These are phyloP conservation scores for Fusarium xylarioides DNA, from an alignment of 2,329 filamentous ascomycete genomes.

Conservation along the genomic window DNA sequence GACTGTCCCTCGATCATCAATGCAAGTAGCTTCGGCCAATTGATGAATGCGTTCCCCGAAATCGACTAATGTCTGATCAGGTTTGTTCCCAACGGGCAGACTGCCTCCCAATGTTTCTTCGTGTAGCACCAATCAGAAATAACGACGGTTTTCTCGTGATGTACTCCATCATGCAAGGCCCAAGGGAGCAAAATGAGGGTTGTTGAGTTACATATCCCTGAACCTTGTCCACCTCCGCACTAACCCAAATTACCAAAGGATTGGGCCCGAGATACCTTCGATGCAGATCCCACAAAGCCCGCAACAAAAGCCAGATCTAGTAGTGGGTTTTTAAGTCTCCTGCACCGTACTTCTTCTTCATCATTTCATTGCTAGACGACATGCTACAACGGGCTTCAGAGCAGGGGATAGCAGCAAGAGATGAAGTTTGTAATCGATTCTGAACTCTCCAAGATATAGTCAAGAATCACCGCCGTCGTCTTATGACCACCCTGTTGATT, in stretches of 20 bases:
- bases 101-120: background rate
- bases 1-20: background rate
- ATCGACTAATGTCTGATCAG: constrained; percentile 5
- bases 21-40: constrained; percentile 5
- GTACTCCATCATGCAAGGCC: constrained; percentile 26
- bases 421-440: background rate
- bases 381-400: background rate
- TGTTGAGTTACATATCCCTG: constrained; percentile 29
- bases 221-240: constrained; percentile 36
- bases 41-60: constrained; percentile 2
- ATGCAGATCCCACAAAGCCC: constrained; percentile 15
- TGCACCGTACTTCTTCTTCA: background rate
- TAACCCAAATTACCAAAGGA: constrained; percentile 36
- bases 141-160: background rate
- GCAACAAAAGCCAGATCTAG: background rate
- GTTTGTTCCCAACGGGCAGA: background rate
- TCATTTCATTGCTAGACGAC: background rate
- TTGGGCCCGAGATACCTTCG: constrained; percentile 34
- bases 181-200: constrained; percentile 34
- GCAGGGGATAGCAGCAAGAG: background rate
- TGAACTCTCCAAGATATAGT: background rate
- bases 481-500: constrained; percentile 1
- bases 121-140: constrained; percentile 21
- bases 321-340: background rate
- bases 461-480: background rate